Evolutionary conservation across 2,329 filamentous ascomycete species (phyloP), one percentile per base, ranked within the genome.

Genomic region (Alternaria atra): DNA sequence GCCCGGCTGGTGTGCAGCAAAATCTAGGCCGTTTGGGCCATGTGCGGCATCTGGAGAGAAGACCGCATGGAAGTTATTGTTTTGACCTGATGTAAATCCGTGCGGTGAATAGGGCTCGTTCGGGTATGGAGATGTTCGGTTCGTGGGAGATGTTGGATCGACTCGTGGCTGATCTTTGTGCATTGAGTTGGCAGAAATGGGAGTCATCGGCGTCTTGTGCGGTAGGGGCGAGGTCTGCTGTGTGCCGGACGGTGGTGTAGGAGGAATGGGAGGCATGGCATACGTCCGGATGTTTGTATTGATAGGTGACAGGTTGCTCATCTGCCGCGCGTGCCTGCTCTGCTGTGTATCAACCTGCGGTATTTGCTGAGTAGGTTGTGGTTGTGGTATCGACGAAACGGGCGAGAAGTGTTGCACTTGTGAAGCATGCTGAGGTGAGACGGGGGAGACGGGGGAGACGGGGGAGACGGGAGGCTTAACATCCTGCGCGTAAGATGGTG

Each of bases 11-110:
- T 81, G 78, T 17, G 73, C 63, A 1, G 71, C 61, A 37, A 74
- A 73, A 52, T 77, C 71, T 0, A 78, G 67, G 6, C 77, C 77
- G 52, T 80, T 80, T 3, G 79, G 79, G n/a, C 78, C 78, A 25
- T 74, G 71, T 1, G 73, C 64, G 7, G 77, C 73, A 50, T 75
- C 70, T 3, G 79, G 79, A 4, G 74, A 73, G 66, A 80, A 80
- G 42, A 80, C 63, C 7, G 75, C 69, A 29, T 76, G 71, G 5
- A 65, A 62, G 9, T 72, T 68, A 20, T 63, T 68, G 27, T 67
- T 64, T 50, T 69, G 69, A 8, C 52, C 60, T 40, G 66, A 62
- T 17, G 58, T 48, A 59, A 77, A 71, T 50, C 70, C 69, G 51
- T 78, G 75, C 1, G 77, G 76, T 6, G 77, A 76, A 57, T 76